Percentiles rank a stretch among this genome's conserved stretches.
Evolutionary conservation across 2,329 filamentous ascomycete genomes (phyloP).

Genomic region (Fusarium papillatum): DNA sequence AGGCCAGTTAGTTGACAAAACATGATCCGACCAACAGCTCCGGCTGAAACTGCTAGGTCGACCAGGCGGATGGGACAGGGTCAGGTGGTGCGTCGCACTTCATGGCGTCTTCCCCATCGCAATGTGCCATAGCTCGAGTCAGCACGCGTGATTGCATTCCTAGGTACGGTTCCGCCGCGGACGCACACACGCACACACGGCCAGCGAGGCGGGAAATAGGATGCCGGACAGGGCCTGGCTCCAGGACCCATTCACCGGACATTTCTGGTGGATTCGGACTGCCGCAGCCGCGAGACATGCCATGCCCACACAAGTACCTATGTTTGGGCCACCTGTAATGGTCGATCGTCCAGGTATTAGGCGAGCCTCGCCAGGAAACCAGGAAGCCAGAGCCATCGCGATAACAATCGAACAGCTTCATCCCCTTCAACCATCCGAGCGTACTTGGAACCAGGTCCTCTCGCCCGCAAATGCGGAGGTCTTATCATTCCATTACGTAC

Average conservation of each 20-base stretch:
- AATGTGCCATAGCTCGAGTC: constrained; percentile 4
- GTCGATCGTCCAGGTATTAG: neutral
- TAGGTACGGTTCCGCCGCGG: constrained; percentile 4
- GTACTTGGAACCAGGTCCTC: constrained; percentile 11
- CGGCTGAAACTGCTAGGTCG: constrained; percentile 7
- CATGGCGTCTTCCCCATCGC: constrained; percentile 6
- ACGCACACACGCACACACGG: neutral
- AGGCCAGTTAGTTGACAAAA: constrained; percentile 9
- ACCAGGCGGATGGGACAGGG: constrained; percentile 9
- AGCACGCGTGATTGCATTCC: constrained; percentile 8
- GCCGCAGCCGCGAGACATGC: constrained; percentile 3
- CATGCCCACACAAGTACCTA: neutral
- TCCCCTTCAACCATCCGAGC: constrained; percentile 16
- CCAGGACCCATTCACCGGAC: neutral
- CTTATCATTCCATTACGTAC: constrained; percentile 36
- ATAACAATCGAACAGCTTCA: neutral
- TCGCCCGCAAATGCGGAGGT: constrained; percentile 25
- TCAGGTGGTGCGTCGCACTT: constrained; percentile 12
- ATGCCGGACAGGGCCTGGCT: constrained; percentile 2
- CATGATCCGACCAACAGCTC: constrained; percentile 22
- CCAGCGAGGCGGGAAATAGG: constrained; percentile 5
- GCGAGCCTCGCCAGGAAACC: constrained; percentile 2
- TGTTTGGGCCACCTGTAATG: neutral
- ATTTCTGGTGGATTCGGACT: constrained; percentile 3
- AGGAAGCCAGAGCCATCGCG: neutral